A percentile compares a stretch with the other conserved stretches of the same genome.
Evolutionary conservation across 495 filamentous ascomycete species (phyloP).

Genomic region (Tetracladium setigerum): DNA sequence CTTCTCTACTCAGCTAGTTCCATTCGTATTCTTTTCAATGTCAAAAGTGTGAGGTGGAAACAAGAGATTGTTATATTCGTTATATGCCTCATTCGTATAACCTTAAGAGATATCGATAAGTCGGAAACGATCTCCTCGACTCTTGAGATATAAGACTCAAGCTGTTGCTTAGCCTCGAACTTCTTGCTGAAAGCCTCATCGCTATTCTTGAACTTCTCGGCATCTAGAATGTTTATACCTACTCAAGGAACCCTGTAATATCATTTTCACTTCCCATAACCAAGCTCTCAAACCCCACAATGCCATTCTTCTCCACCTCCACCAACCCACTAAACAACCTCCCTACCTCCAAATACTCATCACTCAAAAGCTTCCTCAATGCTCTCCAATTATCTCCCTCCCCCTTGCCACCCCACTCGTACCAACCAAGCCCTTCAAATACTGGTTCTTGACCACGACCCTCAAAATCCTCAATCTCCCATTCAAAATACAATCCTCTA

Average conservation of each 20-base stretch:
- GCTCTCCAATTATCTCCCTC: constrained; percentile 7
- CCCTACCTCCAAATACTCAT: constrained; percentile 23
- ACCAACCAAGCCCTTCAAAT: not conserved
- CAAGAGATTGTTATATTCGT: too few relatives aligned
- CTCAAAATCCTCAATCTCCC: constrained; percentile 15
- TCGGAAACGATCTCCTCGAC: constrained; percentile 98
- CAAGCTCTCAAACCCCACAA: not conserved
- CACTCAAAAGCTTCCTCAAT: constrained; percentile 17
- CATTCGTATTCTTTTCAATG: too few relatives aligned
- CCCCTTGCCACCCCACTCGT: not conserved
- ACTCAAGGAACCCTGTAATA: not conserved
- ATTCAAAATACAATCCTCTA: constrained; percentile 20
- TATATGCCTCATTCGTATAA: too few relatives aligned
- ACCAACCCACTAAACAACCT: constrained; percentile 6
- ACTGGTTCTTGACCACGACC: constrained; percentile 2
- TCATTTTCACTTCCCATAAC: not conserved
- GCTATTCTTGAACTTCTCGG: constrained; percentile 89
- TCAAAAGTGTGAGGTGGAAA: too few relatives aligned
- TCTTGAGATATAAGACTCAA: constrained; percentile 97
- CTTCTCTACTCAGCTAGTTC: too few relatives aligned
- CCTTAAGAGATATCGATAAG: constrained; percentile 90
- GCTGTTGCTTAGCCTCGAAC: constrained; percentile 96
- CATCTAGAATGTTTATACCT: not conserved
- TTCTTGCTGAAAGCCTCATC: constrained; percentile 99
- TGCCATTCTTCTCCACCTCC: constrained; percentile 8